These are phyloP conservation scores for Emmonsiellopsis sp. DNA, from an alignment of 2,329 filamentous ascomycete genomes.

Conservation along the genomic window DNA sequence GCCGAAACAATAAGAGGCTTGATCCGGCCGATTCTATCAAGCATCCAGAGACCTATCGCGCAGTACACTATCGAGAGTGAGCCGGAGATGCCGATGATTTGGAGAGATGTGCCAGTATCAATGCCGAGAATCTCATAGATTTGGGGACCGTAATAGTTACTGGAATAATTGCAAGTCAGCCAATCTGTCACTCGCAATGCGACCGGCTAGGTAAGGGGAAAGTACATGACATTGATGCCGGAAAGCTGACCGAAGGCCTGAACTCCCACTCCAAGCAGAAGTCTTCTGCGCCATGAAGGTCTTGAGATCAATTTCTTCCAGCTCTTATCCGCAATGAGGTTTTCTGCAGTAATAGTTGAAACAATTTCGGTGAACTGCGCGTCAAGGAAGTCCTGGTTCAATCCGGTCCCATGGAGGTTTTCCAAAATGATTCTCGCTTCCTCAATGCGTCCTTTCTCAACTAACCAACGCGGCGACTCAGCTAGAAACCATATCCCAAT, in stretches of 20 bases:
- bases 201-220: too few relatives aligned
- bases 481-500: conserved; percentile 29
- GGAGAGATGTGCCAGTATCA: conserved; percentile 41
- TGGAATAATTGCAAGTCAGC: too few relatives aligned
- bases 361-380: conserved; percentile 52
- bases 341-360: conserved; percentile 52
- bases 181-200: too few relatives aligned
- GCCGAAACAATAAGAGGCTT: conserved; percentile 16
- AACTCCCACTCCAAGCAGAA: conserved; percentile 51
- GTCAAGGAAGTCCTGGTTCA: conserved; percentile 49
- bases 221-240: conserved; percentile 29
- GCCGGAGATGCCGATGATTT: conserved; percentile 54
- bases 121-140: conserved; percentile 43
- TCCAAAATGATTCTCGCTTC: conserved; percentile 41
- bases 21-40: conserved; percentile 28
- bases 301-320: conserved; percentile 31
- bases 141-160: conserved; percentile 31
- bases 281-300: conserved; percentile 47
- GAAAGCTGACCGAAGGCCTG: conserved; percentile 56
- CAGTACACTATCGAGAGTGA: conserved; percentile 8
- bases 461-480: conserved; percentile 20
- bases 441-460: conserved; percentile 38
- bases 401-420: conserved; percentile 46
- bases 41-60: conserved; percentile 39
- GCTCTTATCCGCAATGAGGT: conserved; percentile 39